phyloP scores from a whole-genome alignment of 139 green algal genomes.

The Chlorella sp. region DNA sequence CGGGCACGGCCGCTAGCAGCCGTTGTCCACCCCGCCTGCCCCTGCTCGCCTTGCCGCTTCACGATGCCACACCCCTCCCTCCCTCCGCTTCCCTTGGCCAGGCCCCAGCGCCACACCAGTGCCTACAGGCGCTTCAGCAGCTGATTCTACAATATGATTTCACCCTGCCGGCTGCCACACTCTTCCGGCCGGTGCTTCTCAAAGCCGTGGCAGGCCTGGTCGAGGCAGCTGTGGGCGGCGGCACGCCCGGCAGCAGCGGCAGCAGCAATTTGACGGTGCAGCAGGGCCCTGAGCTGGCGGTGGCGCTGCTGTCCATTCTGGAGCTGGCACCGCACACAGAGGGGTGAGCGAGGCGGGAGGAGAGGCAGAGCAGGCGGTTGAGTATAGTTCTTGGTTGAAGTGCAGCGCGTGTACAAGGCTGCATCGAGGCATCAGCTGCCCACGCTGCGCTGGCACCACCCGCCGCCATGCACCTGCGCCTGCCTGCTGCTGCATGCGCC shows the following conservation, averaged over 20 bases:
- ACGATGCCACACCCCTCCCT: no score
- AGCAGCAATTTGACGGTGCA: neutral
- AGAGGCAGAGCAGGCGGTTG: no score
- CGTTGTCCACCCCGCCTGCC: no score
- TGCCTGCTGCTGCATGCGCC: no score
- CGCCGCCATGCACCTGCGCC: no score
- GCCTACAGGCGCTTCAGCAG: slow-evolving; percentile 42
- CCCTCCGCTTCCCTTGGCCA: neutral
- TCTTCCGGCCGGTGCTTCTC: slow-evolving; percentile 41
- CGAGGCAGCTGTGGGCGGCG: neutral
- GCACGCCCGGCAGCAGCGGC: neutral
- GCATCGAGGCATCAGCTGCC: no score
- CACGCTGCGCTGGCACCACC: no score
- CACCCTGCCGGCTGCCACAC: slow-evolving; percentile 26
- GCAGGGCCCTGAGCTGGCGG: slow-evolving; percentile 18
- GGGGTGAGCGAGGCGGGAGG: slow-evolving; percentile 35
- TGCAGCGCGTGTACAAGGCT: no score
- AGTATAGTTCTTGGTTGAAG: no score
- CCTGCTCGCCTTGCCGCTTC: no score
- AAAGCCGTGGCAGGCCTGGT: slow-evolving; percentile 3
- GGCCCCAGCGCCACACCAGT: neutral
- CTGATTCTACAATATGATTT: slow-evolving; percentile 22
- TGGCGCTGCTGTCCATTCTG: slow-evolving; percentile 50
- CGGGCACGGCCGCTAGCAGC: neutral
- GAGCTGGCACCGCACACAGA: slow-evolving; percentile 60